Evolutionary conservation across 1,139 yeast genomes (phyloP).

Genomic region (Yamadazyma dushanensis): DNA sequence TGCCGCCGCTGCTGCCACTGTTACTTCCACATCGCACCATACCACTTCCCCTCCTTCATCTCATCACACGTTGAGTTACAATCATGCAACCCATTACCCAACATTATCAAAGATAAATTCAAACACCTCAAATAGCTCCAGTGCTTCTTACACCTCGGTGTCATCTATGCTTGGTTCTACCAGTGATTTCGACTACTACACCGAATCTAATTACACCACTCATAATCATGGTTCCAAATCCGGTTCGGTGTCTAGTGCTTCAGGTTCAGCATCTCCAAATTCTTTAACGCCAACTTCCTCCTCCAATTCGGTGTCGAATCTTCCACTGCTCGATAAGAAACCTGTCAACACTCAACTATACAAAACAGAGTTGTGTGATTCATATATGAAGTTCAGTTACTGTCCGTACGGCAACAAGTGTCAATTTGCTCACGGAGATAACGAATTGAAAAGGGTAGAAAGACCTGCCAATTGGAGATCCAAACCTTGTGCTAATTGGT

Average conservation of each 20-base stretch:
- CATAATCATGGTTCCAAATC: not conserved
- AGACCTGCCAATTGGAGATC: constrained; percentile 89
- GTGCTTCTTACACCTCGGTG: constrained; percentile 3
- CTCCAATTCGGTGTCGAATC: not conserved
- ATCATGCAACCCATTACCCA: constrained; percentile 1
- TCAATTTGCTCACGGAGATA: constrained; percentile 90
- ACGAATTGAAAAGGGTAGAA: constrained; percentile 70
- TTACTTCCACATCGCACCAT: not conserved
- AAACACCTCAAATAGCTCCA: constrained; percentile 10
- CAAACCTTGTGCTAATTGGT: constrained; percentile 89
- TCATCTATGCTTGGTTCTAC: not conserved
- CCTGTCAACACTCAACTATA: constrained; percentile 68
- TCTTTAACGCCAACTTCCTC: not conserved
- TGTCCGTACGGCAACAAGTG: constrained; percentile 92
- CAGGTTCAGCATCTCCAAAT: not conserved
- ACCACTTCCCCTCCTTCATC: constrained; percentile 2
- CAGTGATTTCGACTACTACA: not conserved
- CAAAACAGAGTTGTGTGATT: constrained; percentile 88
- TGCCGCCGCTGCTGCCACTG: not conserved
- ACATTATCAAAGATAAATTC: constrained; percentile 6
- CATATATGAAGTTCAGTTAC: constrained; percentile 66
- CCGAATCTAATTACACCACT: constrained; percentile 1
- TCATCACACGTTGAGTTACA: not conserved
- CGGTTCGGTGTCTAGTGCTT: constrained; percentile 1
- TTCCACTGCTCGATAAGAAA: constrained; percentile 13